phyloP scores from a whole-genome alignment of 805 yeast species.

The Danielia oregonensis region DNA sequence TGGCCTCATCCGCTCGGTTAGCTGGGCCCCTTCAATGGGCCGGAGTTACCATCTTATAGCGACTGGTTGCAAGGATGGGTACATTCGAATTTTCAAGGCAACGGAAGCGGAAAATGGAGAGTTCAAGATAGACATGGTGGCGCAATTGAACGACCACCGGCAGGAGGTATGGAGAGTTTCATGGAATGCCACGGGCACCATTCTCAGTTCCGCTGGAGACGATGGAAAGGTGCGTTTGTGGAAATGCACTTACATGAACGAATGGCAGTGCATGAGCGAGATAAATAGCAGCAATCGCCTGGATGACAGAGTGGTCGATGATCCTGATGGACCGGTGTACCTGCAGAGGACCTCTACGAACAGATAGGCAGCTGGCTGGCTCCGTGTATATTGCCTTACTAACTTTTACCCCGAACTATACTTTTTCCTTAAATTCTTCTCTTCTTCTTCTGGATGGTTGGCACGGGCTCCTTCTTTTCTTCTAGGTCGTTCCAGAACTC shows the following conservation, averaged over 20 bases:
- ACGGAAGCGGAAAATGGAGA: conserved; percentile 37
- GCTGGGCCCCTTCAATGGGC: conserved; percentile 98
- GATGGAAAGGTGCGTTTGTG: conserved; percentile 90
- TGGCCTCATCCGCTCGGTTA: conserved; percentile 80
- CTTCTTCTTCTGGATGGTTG: conserved; percentile 30
- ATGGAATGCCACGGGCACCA: conserved; percentile 94
- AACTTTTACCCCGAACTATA: not conserved
- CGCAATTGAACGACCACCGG: conserved; percentile 70
- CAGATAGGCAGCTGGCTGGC: not conserved
- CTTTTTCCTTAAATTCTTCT: conserved; percentile 5
- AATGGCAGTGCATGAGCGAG: conserved; percentile 89
- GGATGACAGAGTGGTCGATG: conserved; percentile 9
- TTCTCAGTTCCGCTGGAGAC: conserved; percentile 90
- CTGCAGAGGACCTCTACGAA: conserved; percentile 2
- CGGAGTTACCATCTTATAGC: conserved; percentile 84
- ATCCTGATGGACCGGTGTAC: conserved; percentile 5
- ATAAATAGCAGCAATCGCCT: conserved; percentile 23
- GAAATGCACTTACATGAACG: conserved; percentile 82
- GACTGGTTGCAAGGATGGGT: conserved; percentile 94
- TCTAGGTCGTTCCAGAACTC: conserved; percentile 40
- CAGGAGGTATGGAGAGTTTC: conserved; percentile 95
- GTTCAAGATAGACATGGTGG: conserved; percentile 53
- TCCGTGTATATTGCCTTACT: not conserved
- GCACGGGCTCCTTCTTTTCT: conserved; percentile 18
- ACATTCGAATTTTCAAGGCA: conserved; percentile 78